Evolutionary conservation across 345 rosid species (phyloP).

Genomic region (Abelmoschus esculentus): DNA sequence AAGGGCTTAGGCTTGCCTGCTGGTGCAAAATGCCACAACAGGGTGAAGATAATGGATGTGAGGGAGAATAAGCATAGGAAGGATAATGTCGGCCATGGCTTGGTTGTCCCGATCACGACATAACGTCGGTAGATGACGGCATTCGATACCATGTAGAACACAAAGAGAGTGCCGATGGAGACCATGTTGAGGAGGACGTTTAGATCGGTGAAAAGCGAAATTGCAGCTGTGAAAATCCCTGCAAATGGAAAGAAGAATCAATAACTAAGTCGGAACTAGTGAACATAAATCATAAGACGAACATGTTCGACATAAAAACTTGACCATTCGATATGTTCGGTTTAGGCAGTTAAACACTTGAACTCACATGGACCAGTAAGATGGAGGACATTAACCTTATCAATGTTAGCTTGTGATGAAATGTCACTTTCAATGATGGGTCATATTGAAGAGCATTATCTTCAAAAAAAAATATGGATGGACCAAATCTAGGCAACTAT

Average conservation of each 20-base stretch:
- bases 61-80: constrained; percentile 55
- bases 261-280: no score
- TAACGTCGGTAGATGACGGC: constrained; percentile 78
- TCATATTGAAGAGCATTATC: not conserved
- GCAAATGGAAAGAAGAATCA: constrained; percentile 9
- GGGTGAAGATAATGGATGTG: constrained; percentile 52
- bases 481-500: not conserved
- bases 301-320: no score
- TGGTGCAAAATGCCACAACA: constrained; percentile 58
- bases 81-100: constrained; percentile 76
- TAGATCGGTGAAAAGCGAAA: constrained; percentile 75
- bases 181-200: constrained; percentile 66
- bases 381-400: constrained; percentile 2
- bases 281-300: no score
- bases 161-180: constrained; percentile 85
- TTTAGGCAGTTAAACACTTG: not conserved
- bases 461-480: not conserved
- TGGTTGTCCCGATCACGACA: constrained; percentile 46
- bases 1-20: constrained; percentile 44
- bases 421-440: constrained; percentile 19
- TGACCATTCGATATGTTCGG: no score
- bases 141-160: constrained; percentile 92
- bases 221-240: constrained; percentile 81
- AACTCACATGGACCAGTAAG: no score
- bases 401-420: constrained; percentile 4